Evolutionary conservation across 371 early-diverging fungal species (phyloP), one percentile per base, ranked within the genome.

Genomic region (Dichotomocladium elegans): DNA sequence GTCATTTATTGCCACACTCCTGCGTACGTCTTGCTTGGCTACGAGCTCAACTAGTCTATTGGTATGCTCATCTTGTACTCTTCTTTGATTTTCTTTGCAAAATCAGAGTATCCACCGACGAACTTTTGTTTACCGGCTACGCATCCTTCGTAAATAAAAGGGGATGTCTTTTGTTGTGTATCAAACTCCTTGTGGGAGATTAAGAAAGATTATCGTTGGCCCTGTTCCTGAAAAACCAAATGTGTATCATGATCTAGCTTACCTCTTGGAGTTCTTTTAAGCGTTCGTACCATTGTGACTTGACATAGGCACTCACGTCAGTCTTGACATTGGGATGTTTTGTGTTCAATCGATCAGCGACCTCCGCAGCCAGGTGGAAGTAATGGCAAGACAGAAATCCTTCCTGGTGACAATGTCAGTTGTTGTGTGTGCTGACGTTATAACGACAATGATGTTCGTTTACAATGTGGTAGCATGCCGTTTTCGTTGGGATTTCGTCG

Each of bases 121-220:
- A 74, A 37, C 25, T 57, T 61, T 41, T 66, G 64, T n/a, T 68
- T 50, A 19, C 59, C 43, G 25, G 59, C 42, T 40, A 52, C 63
- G 40, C 79, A 79, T 3, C 79, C 79, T 55, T 79, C 73, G 41
- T 79, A 79, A 41, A 79, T 74, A 52, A 79, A 79, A n/a, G 79
- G 79, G 2, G 79, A 79, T 4, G 79, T 76, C 34, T 46, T 55
- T 28, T 79, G 79, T 12, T 22, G 52, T 14, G 67, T 66, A 24
- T 58, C 49, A 40, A 73, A 70, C 47, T 68, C 68, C 74, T 71
- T 34, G 8, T 12, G 3, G 14, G 31, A 3, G 24, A 19, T 35
- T 11, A 11, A 43, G 1, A 14, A 1, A 22, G 22, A 43, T 1
- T 33, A 31, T 31, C 46, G 7, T 45, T 15, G 31, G 4, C 42